Conservation (phyloP, 208 protist species). For the Crithidia sp. region DNA sequence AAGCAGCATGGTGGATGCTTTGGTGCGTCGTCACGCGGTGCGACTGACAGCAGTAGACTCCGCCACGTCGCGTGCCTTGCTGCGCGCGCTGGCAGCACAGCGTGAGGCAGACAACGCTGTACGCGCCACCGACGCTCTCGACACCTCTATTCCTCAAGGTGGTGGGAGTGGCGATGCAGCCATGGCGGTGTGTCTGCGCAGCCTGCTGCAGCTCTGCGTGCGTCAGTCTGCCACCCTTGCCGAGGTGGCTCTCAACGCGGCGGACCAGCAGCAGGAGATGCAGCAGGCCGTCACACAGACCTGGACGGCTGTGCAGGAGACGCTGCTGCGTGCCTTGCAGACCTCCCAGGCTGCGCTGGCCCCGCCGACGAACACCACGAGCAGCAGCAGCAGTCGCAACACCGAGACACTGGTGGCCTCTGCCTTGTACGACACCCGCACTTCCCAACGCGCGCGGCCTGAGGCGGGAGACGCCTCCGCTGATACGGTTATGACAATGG, state of each 20-base stretch:
- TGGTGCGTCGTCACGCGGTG: slow-evolving; percentile 29
- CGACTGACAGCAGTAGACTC: slow-evolving; percentile 29
- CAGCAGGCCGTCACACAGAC: slow-evolving; percentile 33
- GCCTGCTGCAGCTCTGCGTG: slow-evolving; percentile 32
- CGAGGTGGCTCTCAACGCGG: slow-evolving; percentile 27
- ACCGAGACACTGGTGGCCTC: slow-evolving; percentile 8
- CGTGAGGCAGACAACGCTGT: slow-evolving; percentile 15
- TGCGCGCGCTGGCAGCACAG: slow-evolving; percentile 26
- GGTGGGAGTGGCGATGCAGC: not conserved
- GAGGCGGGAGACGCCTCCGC: not conserved
- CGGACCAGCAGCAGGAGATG: slow-evolving; percentile 25
- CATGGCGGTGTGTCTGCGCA: slow-evolving; percentile 29
- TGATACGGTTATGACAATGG: not conserved
- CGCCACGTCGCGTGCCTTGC: slow-evolving; percentile 20
- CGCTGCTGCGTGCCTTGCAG: slow-evolving; percentile 25
- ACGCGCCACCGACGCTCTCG: not conserved
- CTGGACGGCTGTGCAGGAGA: slow-evolving; percentile 34
- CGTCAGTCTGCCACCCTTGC: slow-evolving; percentile 31
- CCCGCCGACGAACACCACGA: not conserved
- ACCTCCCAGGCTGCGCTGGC: slow-evolving; percentile 20
- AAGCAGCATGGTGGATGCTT: slow-evolving; percentile 28
- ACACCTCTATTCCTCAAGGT: not conserved
- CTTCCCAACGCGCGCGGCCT: not conserved
- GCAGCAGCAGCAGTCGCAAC: not conserved
- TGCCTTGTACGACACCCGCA: not conserved